Percentiles rank a stretch among this genome's conserved stretches.
phyloP scores from a whole-genome alignment of 345 rosid species.

The Firmiana major region DNA sequence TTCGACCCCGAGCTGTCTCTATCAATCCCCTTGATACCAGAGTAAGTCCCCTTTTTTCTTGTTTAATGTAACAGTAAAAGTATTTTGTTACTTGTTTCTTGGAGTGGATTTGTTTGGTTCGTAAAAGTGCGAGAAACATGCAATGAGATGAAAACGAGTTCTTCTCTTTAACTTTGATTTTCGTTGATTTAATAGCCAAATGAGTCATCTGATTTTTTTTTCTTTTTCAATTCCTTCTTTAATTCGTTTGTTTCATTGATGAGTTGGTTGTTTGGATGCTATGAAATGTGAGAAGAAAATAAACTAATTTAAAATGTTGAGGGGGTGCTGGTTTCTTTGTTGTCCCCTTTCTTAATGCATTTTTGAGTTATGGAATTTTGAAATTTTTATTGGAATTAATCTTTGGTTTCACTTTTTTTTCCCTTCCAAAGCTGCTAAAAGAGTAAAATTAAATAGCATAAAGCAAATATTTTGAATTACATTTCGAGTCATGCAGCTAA shows the following conservation, averaged over 20 bases:
- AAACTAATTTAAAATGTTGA: too few relatives aligned
- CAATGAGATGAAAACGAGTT: neutral
- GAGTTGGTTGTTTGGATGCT: too few relatives aligned
- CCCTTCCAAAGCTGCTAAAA: neutral
- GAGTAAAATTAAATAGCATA: neutral
- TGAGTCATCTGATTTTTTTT: neutral
- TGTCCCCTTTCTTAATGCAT: neutral
- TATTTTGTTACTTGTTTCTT: neutral
- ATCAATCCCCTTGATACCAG: constrained; percentile 89
- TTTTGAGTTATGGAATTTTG: neutral
- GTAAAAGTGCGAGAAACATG: neutral
- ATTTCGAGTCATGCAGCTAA: neutral
- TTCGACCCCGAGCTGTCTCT: constrained; percentile 81
- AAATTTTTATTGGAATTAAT: neutral
- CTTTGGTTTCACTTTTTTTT: neutral
- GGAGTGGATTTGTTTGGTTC: neutral
- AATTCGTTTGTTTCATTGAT: too few relatives aligned
- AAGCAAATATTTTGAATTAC: neutral
- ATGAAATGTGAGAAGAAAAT: too few relatives aligned
- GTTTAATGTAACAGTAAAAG: neutral
- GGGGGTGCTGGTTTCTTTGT: neutral
- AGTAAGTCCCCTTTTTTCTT: constrained; percentile 42
- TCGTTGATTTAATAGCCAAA: neutral
- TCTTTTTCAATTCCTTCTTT: neutral
- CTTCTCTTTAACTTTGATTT: neutral